Percentiles rank a stretch among this genome's conserved stretches.
Conservation (phyloP, 1,284 basidiomycete genomes). For the Ceratobasidium sp. region DNA sequence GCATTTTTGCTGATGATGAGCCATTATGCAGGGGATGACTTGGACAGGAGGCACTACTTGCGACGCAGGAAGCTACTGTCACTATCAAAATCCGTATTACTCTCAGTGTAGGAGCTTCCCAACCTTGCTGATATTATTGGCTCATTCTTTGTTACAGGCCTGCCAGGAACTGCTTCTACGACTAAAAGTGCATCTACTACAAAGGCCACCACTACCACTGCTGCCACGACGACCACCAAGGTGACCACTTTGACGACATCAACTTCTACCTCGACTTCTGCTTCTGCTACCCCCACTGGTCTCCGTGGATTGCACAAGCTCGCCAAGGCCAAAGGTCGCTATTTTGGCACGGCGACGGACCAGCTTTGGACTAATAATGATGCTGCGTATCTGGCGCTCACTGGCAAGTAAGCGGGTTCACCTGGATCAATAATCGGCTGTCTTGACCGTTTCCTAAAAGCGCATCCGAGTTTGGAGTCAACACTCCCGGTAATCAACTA, state of each 20-base stretch:
- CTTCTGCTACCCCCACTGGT: slow-evolving; percentile 33
- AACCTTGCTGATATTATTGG: neutral
- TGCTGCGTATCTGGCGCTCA: slow-evolving; percentile 34
- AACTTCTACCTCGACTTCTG: slow-evolving; percentile 23
- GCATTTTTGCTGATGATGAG: neutral
- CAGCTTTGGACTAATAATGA: slow-evolving; percentile 41
- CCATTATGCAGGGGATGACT: slow-evolving; percentile 21
- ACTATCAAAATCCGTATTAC: neutral
- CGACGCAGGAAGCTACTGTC: slow-evolving; percentile 24
- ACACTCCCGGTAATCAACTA: slow-evolving; percentile 49
- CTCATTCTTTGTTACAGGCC: neutral
- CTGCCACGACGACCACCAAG: neutral
- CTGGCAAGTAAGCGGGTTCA: slow-evolving; percentile 41
- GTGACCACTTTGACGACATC: slow-evolving; percentile 6
- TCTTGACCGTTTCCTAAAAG: no score
- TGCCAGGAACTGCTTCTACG: slow-evolving; percentile 17
- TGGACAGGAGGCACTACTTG: slow-evolving; percentile 38
- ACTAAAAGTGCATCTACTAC: slow-evolving; percentile 19
- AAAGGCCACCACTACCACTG: slow-evolving; percentile 18
- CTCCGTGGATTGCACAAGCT: slow-evolving; percentile 37
- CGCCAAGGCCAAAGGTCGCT: slow-evolving; percentile 41
- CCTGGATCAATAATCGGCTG: no score
- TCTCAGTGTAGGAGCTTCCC: neutral
- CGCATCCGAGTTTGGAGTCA: slow-evolving; percentile 56
- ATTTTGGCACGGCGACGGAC: slow-evolving; percentile 42